These are phyloP conservation scores for Eutrema heterophyllum DNA, from an alignment of 345 rosid species.

Conservation along the genomic window DNA sequence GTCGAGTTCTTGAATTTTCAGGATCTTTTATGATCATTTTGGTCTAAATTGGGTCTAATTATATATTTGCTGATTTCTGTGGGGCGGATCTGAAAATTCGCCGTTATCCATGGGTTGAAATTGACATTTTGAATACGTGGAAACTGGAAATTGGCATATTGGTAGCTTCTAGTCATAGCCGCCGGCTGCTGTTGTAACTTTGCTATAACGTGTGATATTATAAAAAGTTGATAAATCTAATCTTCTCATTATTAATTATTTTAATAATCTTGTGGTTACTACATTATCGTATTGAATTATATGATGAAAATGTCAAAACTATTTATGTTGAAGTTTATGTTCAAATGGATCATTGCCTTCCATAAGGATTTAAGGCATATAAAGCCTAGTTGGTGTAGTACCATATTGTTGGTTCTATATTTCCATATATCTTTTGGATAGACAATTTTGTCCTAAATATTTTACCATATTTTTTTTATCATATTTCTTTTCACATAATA, in stretches of 20 bases:
- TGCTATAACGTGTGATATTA: background rate
- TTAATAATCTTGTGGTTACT: background rate
- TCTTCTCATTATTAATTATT: background rate
- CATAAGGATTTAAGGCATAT: too few relatives aligned
- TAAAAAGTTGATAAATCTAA: background rate
- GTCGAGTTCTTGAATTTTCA: background rate
- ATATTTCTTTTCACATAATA: too few relatives aligned
- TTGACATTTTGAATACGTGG: slow-evolving; percentile 12
- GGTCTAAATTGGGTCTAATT: background rate
- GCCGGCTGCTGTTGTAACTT: slow-evolving; percentile 24
- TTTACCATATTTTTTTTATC: too few relatives aligned
- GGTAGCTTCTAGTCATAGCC: background rate
- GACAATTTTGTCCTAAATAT: too few relatives aligned
- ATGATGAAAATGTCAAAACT: background rate
- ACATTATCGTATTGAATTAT: background rate
- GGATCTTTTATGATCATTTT: slow-evolving; percentile 3
- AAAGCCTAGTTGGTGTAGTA: too few relatives aligned
- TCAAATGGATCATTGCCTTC: background rate
- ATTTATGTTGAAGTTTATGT: background rate
- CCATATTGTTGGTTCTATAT: too few relatives aligned
- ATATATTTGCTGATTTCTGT: background rate
- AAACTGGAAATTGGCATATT: slow-evolving; percentile 6
- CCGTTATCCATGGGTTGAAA: background rate
- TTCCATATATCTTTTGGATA: too few relatives aligned
- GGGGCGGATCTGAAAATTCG: background rate